phyloP scores from a whole-genome alignment of 1,284 basidiomycete genomes.

The Tilletia indica region DNA sequence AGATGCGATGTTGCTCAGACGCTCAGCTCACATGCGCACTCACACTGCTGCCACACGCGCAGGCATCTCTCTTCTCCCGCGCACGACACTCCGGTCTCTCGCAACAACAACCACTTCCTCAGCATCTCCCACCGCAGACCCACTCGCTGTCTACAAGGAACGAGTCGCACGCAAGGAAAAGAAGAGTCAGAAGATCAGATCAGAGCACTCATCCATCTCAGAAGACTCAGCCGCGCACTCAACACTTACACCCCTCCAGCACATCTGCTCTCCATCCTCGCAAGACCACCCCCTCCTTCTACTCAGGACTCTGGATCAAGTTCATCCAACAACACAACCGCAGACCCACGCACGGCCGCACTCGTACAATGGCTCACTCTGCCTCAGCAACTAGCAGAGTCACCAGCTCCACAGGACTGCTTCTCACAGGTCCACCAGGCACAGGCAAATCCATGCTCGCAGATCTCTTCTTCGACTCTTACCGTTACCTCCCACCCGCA shows the following conservation, averaged over 20 bases:
- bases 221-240: constrained; percentile 61
- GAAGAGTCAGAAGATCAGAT: constrained; percentile 68
- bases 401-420: constrained; percentile 64
- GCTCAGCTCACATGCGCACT: no score
- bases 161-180: constrained; percentile 60
- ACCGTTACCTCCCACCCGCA: constrained; percentile 64
- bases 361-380: constrained; percentile 64
- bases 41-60: no score
- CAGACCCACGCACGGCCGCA: not conserved
- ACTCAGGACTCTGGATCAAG: constrained; percentile 20
- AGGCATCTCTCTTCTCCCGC: no score
- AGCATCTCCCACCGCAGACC: constrained; percentile 31
- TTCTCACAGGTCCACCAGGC: constrained; percentile 62
- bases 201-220: constrained; percentile 65
- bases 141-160: constrained; percentile 37
- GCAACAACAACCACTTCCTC: not conserved
- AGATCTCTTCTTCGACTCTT: constrained; percentile 67
- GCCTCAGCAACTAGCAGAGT: constrained; percentile 64
- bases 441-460: constrained; percentile 67
- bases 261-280: constrained; percentile 47
- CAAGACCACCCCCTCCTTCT: constrained; percentile 26
- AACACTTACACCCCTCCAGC: constrained; percentile 62
- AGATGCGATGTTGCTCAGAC: no score
- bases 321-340: constrained; percentile 23
- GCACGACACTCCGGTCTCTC: no score